Evolutionary conservation across 441 rosid species (phyloP), one percentile per base, ranked within the genome.

Genomic region (Syzygium malaccense): DNA sequence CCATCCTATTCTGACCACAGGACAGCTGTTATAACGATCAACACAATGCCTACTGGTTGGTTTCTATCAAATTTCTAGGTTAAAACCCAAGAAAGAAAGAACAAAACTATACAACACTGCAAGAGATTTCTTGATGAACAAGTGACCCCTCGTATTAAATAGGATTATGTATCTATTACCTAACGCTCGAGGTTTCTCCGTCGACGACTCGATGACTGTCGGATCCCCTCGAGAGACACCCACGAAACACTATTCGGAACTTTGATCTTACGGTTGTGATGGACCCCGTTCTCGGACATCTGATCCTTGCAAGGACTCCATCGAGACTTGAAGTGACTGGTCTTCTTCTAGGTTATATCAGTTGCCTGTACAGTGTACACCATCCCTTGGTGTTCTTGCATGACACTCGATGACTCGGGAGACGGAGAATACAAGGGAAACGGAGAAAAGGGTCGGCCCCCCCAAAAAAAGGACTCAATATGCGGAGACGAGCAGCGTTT

Each of bases 401-500:
- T 12, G 80, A 20, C 17, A 41, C 49, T 37, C 3, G 80, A 5
- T 71, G 80, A 37, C 0, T 71, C 6, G 5, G 80, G 26, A 68
- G 48, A 19, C 3, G 6, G 60, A 25, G 54, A 53, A 7, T 4
- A 58, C 2, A 26, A 26, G 26, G 64, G 64, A 11, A 25, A 26
- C n/a, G 13, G 20, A 25, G 28, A 10, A 57, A 9, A 26, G 66
- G 32, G 66, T 57, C 4, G 62, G 62, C 62, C 9, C 62, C 48
- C 48, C 48, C 2, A 45, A 7, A 45, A 45, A 45, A 10, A 23
- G 4, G 62, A 20, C 48, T 37, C 0, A 0, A 30, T 58, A 91
- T 48, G 88, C 89, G 30, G 89, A 66, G 56, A 94, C 88, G 19
- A 91, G 91, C 48, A 86, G 89, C 55, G 86, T 87, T 71, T 92